Base-by-base conservation (phyloP, 148 eudicot genomes). In the Silene latifolia region DNA sequence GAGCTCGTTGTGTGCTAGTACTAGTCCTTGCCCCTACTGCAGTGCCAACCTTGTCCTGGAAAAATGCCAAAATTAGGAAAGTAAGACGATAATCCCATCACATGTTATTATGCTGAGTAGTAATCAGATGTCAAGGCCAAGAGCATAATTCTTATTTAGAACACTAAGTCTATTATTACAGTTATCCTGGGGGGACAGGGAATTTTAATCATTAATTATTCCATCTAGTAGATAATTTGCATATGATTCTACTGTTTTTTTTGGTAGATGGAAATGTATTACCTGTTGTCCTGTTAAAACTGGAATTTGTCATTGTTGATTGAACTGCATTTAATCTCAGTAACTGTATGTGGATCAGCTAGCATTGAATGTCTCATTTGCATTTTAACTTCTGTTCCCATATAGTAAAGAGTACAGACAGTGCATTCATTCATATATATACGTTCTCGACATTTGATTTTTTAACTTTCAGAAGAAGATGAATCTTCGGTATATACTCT, bases 321-420 rank as follows among this genome's bases (percentile, higher is more conserved):
- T 67, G 23, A 5, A 42, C 70, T 67, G 70, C 72, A 69, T 48
- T 23, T 69, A 47, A 46, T 69, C 58, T 20, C 12, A 14, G 71
- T 67, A 25, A 44, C 27, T 32, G 8, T 19, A 5, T 6, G 67
- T 9, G 35, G 67, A 63, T 63, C 11, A 63, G 67, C 13, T 63
- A 63, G 67, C 39, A 9, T 23, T 66, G 48, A 32, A 6, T 35
- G 17, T 64, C 20, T 64, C 44, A 29, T 27, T 64, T 64, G 27
- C 67, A 27, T 64, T 44, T n/a, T 7, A 4, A 63, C 8, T 19
- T 44, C 21, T 10, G 4, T 23, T 48, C 29, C 0, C 32, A 19
- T 21, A n/a, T 60, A 20, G 47, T 35, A 35, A n/a, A 19, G 18
- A n/a, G 64, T 56, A 56, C 46, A 18, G 64, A 56, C 74, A 72